Conservation (phyloP, 768 basidiomycete genomes). For the Dentipellis sp. region DNA sequence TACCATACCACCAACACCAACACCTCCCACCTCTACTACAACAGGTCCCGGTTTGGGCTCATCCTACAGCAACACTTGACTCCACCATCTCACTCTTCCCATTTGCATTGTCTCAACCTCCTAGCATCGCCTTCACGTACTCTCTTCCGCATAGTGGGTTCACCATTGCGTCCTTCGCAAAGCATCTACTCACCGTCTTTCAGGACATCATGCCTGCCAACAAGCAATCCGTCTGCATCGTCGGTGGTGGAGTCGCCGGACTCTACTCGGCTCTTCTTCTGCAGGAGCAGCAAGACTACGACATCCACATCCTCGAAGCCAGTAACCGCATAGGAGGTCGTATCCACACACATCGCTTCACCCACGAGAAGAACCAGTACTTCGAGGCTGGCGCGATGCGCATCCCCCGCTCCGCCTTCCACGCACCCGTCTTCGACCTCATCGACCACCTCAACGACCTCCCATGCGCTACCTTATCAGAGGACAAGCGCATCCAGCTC, state of each 20-base stretch:
- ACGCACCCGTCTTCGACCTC: constrained; percentile 9
- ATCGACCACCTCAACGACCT: constrained; percentile 3
- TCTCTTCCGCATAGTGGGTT: too few relatives aligned
- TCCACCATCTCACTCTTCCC: too few relatives aligned
- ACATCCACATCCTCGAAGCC: constrained; percentile 11
- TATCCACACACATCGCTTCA: constrained; percentile 12
- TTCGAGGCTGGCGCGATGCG: constrained; percentile 17
- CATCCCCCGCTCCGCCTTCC: constrained; percentile 12
- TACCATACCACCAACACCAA: too few relatives aligned
- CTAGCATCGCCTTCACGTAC: too few relatives aligned
- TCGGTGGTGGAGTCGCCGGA: constrained; percentile 11
- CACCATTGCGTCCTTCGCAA: too few relatives aligned
- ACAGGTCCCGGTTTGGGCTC: too few relatives aligned
- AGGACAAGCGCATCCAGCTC: constrained; percentile 6
- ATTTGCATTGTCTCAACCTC: too few relatives aligned
- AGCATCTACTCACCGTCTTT: too few relatives aligned
- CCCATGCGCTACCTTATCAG: neutral
- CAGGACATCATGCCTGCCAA: too few relatives aligned
- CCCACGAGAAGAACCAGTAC: constrained; percentile 11
- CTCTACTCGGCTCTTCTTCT: constrained; percentile 12
- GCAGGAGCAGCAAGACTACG: constrained; percentile 4
- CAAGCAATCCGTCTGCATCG: constrained; percentile 2
- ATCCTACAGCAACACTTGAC: too few relatives aligned
- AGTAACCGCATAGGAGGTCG: constrained; percentile 12
- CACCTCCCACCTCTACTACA: too few relatives aligned